Evolutionary conservation across 495 filamentous ascomycete genomes (phyloP).

Genomic region (Pseudevernia furfuracea): DNA sequence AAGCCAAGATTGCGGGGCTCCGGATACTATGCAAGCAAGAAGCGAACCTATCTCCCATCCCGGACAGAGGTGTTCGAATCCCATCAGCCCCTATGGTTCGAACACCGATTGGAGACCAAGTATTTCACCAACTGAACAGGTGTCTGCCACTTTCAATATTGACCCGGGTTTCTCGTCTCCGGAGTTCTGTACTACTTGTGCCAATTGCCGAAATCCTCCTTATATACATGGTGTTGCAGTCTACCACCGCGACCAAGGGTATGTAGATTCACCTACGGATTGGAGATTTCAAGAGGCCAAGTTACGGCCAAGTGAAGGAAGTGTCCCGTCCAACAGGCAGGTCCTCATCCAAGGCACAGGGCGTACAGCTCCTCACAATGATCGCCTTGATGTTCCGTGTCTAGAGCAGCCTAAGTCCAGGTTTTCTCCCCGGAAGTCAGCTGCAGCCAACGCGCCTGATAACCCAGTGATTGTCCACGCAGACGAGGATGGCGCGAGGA

Average conservation of each 20-base stretch:
- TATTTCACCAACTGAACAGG: neutral
- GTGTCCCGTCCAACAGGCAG: neutral
- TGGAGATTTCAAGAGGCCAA: neutral
- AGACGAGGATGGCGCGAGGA: neutral
- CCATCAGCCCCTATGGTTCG: neutral
- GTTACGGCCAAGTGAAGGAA: neutral
- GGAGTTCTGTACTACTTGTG: neutral
- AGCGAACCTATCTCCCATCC: neutral
- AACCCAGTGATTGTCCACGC: neutral
- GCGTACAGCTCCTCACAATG: neutral
- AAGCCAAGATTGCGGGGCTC: neutral
- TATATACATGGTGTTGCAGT: neutral
- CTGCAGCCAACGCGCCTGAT: neutral
- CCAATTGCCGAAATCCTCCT: neutral
- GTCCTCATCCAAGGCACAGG: neutral
- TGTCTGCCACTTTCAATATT: neutral
- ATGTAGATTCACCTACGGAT: neutral
- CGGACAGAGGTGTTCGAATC: neutral
- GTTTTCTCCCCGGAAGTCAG: neutral
- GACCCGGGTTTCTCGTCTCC: neutral
- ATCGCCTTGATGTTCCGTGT: neutral
- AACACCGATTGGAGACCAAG: neutral
- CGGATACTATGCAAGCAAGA: neutral
- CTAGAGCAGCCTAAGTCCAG: neutral
- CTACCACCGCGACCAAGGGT: neutral